These are phyloP conservation scores for Podila epicladia DNA, from an alignment of 192 early-diverging fungal species.

Conservation along the genomic window DNA sequence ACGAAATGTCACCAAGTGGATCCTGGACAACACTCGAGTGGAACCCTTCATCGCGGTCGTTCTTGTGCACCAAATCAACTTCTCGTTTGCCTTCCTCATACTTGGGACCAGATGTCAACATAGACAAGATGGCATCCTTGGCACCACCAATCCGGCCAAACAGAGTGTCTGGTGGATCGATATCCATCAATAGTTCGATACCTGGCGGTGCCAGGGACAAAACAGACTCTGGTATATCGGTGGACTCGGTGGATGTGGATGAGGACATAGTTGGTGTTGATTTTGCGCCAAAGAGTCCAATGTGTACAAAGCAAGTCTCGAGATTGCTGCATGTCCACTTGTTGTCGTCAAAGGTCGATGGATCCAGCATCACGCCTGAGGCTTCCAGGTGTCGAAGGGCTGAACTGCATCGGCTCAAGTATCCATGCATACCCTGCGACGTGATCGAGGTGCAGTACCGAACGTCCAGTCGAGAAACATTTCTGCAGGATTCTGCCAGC, in stretches of 20 bases:
- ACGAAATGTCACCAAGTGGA: too few species aligned
- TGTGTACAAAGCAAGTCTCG: constrained; percentile 36
- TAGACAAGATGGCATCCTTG: neutral
- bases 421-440: constrained; percentile 25
- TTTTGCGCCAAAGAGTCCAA: constrained; percentile 22
- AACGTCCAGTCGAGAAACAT: constrained; percentile 23
- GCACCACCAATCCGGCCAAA: too few species aligned
- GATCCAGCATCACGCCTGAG: constrained; percentile 33
- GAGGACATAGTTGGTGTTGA: neutral
- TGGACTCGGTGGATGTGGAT: neutral
- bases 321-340: constrained; percentile 39
- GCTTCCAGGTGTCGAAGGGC: constrained; percentile 34
- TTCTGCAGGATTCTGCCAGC: constrained; percentile 27
- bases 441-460: constrained; percentile 47
- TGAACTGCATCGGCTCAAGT: constrained; percentile 14
- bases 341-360: constrained; percentile 20
- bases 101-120: neutral
- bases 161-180: too few species aligned
- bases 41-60: neutral
- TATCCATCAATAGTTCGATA: too few species aligned
- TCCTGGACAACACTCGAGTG: too few species aligned
- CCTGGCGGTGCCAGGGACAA: too few species aligned
- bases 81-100: neutral
- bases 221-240: neutral
- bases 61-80: neutral